Percentiles rank a stretch among this genome's conserved stretches.
phyloP scores from a whole-genome alignment of 495 filamentous ascomycete species.

The Copromyces sp. region DNA sequence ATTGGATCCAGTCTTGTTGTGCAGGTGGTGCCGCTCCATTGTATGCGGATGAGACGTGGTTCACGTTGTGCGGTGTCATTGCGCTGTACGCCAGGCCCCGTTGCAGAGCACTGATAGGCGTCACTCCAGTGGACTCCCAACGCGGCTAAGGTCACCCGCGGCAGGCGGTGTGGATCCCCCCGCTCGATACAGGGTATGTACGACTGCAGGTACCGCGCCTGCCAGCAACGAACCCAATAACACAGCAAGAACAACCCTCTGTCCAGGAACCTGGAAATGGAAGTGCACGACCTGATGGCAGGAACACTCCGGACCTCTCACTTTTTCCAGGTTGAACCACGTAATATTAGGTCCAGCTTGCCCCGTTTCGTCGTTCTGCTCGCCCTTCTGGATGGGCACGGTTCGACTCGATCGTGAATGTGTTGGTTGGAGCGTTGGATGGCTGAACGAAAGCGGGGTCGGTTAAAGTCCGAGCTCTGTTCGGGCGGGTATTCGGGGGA shows the following conservation, averaged over 20 bases:
- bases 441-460: background rate
- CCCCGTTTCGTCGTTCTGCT: too few species aligned
- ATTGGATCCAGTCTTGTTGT: constrained; percentile 1
- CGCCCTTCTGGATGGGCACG: too few species aligned
- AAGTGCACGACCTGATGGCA: background rate
- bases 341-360: background rate
- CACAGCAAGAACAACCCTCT: background rate
- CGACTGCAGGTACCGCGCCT: background rate
- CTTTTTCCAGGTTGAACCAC: background rate
- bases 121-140: background rate
- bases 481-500: background rate
- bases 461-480: background rate
- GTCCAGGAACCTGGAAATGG: background rate
- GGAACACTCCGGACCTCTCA: background rate
- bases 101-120: background rate
- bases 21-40: background rate
- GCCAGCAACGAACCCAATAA: background rate
- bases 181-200: background rate
- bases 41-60: background rate
- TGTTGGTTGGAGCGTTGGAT: background rate
- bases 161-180: background rate
- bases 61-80: background rate
- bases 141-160: background rate
- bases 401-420: too few species aligned
- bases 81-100: background rate